Conservation (phyloP, 2,329 filamentous ascomycete species). For the Ploettnerulaceae sp. region DNA sequence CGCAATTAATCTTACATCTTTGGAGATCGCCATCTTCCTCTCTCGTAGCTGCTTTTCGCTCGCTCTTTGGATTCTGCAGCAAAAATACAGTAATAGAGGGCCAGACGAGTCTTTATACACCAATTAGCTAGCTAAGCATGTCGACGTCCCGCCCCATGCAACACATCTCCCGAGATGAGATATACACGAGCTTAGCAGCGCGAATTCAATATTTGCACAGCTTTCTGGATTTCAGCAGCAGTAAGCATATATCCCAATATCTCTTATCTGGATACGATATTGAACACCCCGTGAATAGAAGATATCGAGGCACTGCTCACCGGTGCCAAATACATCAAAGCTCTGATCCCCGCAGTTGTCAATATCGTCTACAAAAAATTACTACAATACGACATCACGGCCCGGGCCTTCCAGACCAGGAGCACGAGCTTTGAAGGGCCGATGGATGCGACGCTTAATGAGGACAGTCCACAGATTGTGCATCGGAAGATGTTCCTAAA, state of each 20-base stretch:
- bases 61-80: neutral
- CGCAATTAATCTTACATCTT: neutral
- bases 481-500: conserved; percentile 70
- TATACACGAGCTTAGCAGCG: conserved; percentile 23
- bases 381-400: conserved; percentile 74
- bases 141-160: conserved; percentile 8
- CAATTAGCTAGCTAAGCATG: neutral
- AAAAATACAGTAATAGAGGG: neutral
- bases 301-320: conserved; percentile 27
- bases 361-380: conserved; percentile 82
- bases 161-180: conserved; percentile 21
- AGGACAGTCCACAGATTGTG: conserved; percentile 43
- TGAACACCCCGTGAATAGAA: conserved; percentile 1
- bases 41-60: neutral
- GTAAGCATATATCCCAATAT: conserved; percentile 6
- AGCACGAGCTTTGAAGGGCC: conserved; percentile 57
- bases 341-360: conserved; percentile 73
- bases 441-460: conserved; percentile 41
- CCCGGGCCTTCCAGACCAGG: conserved; percentile 63
- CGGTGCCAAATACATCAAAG: conserved; percentile 25
- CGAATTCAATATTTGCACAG: conserved; percentile 28
- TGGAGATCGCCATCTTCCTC: neutral
- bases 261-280: neutral
- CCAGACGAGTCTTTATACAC: neutral
- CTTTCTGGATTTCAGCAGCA: conserved; percentile 27